Evolutionary conservation across 768 basidiomycete species (phyloP).

Genomic region (Boletus vermiculosoides): DNA sequence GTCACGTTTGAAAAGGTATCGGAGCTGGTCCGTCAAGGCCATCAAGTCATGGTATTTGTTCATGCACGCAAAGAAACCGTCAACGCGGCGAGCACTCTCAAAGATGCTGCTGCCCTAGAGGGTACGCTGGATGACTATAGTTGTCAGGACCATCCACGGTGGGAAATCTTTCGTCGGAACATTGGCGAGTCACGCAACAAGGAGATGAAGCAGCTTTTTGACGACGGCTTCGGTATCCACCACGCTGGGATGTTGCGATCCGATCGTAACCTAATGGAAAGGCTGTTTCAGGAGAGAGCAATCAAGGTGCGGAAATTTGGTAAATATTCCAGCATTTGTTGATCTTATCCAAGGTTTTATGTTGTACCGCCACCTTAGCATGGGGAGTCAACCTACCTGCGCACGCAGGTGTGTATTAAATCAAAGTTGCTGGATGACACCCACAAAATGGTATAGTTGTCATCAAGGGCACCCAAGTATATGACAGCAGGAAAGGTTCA

Average conservation of each 20-base stretch:
- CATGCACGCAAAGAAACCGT: conserved; percentile 98
- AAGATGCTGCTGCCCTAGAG: conserved; percentile 72
- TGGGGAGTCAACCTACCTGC: conserved; percentile 99
- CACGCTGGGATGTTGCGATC: conserved; percentile 97
- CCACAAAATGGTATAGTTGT: conserved; percentile 52
- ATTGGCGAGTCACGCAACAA: conserved; percentile 85
- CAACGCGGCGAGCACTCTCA: conserved; percentile 78
- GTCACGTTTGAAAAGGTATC: conserved; percentile 91
- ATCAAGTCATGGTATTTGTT: conserved; percentile 99
- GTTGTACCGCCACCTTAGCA: conserved; percentile 96
- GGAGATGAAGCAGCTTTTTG: conserved; percentile 95
- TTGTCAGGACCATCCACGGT: conserved; percentile 79
- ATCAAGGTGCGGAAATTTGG: conserved; percentile 67
- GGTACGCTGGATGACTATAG: conserved; percentile 76
- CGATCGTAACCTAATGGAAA: conserved; percentile 94
- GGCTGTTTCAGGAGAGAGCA: conserved; percentile 84
- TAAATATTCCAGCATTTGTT: not conserved
- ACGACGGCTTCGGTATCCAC: conserved; percentile 92
- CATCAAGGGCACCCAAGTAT: conserved; percentile 97
- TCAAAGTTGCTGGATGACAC: conserved; percentile 2
- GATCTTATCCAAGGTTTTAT: conserved; percentile 66
- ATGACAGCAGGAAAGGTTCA: conserved; percentile 84
- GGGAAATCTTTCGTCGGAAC: conserved; percentile 68
- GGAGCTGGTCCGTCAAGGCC: conserved; percentile 83
- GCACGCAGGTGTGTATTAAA: conserved; percentile 70